phyloP scores from a whole-genome alignment of 495 filamentous ascomycete genomes.

The Penicillium tannophilum region DNA sequence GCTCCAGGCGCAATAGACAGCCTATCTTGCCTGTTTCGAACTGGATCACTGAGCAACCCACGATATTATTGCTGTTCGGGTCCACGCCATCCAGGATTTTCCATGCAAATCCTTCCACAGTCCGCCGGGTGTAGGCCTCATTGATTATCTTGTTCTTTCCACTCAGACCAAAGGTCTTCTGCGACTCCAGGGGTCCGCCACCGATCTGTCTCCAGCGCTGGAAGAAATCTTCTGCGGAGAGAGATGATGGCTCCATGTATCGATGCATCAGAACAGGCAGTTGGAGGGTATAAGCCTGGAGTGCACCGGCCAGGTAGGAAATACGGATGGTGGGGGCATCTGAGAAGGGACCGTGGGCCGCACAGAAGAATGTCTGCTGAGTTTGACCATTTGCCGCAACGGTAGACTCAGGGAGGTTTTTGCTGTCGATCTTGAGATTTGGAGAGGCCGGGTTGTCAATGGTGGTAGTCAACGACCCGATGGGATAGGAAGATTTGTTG shows the following conservation, averaged over 20 bases:
- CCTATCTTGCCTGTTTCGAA: constrained; percentile 85
- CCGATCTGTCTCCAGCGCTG: constrained; percentile 99
- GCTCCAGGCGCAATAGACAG: constrained; percentile 90
- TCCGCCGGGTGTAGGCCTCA: constrained; percentile 59
- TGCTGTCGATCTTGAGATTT: constrained; percentile 77
- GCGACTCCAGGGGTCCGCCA: constrained; percentile 79
- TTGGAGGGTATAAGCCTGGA: constrained; percentile 90
- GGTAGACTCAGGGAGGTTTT: constrained; percentile 82
- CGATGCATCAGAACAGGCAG: constrained; percentile 89
- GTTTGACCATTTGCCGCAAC: constrained; percentile 76
- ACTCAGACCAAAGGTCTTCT: constrained; percentile 73
- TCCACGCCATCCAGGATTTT: constrained; percentile 83
- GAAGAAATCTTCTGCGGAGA: constrained; percentile 92
- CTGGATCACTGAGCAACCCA: constrained; percentile 91
- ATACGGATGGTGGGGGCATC: constrained; percentile 90
- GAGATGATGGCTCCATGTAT: constrained; percentile 88
- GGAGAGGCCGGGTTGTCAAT: constrained; percentile 77
- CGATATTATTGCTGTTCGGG: constrained; percentile 88
- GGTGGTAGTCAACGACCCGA: constrained; percentile 91
- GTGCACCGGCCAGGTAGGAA: constrained; percentile 88
- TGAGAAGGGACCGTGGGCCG: constrained; percentile 77
- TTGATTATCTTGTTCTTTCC: constrained; percentile 54
- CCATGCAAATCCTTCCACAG: constrained; percentile 84
- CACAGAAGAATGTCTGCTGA: constrained; percentile 93
- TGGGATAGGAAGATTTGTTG: constrained; percentile 82